A percentile compares a stretch with the other conserved stretches of the same genome.
Evolutionary conservation across 2,329 filamentous ascomycete genomes (phyloP).

Genomic region (Fusarium verticillioides): DNA sequence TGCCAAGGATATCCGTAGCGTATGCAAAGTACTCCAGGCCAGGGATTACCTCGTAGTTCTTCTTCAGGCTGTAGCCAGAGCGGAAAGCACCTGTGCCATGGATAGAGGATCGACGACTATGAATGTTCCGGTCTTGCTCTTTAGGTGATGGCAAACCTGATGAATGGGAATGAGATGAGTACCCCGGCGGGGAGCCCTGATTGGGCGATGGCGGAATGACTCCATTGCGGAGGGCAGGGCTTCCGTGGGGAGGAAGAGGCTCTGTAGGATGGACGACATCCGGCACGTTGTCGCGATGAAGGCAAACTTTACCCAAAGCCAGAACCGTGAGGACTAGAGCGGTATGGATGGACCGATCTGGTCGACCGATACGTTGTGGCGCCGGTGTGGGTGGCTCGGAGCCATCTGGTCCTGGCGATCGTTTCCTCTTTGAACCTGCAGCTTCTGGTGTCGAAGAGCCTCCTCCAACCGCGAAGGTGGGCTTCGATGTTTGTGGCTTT

Average conservation of each 20-base stretch:
- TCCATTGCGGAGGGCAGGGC: conserved; percentile 58
- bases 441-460: conserved; percentile 44
- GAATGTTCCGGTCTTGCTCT: conserved; percentile 58
- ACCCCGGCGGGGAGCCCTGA: conserved; percentile 64
- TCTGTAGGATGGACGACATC: conserved; percentile 62
- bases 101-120: conserved; percentile 64
- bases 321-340: conserved; percentile 85
- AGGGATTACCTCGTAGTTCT: conserved; percentile 86
- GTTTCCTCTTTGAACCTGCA: conserved; percentile 64
- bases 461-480: conserved; percentile 48
- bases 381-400: conserved; percentile 48
- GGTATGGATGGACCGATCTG: conserved; percentile 77
- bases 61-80: conserved; percentile 49
- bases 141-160: conserved; percentile 64
- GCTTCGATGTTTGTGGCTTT: conserved; percentile 47
- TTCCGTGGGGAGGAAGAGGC: conserved; percentile 48
- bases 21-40: conserved; percentile 91
- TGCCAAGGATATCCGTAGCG: conserved; percentile 86
- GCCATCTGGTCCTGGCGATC: conserved; percentile 58
- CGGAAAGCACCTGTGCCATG: conserved; percentile 53
- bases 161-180: conserved; percentile 59
- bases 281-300: conserved; percentile 63
- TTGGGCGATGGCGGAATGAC: conserved; percentile 61
- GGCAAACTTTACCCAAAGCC: conserved; percentile 86
- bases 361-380: conserved; percentile 57